Evolutionary conservation across 179 eudicot species (phyloP).

Genomic region (Patellifolia procumbens): DNA sequence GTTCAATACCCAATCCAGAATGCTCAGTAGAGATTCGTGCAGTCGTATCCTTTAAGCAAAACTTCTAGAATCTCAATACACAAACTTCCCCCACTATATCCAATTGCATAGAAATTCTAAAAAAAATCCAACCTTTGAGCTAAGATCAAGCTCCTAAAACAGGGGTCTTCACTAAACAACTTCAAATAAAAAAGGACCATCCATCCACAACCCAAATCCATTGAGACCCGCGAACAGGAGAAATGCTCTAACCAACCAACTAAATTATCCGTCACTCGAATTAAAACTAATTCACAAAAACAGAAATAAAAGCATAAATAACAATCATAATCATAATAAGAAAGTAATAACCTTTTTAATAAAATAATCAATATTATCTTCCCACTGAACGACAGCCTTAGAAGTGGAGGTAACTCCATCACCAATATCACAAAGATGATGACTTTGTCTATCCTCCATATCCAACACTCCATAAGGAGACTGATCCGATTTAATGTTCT

Average conservation of each 20-base stretch:
- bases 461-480: constrained; percentile 49
- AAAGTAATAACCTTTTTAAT: constrained; percentile 53
- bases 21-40: not conserved
- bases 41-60: not conserved
- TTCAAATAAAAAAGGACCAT: not conserved
- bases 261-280: too few relatives aligned
- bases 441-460: constrained; percentile 34
- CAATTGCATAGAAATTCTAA: not conserved
- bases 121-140: not conserved
- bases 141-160: not conserved
- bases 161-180: not conserved
- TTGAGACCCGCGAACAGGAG: too few relatives aligned
- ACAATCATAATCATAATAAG: not conserved
- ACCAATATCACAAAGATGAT: constrained; percentile 8
- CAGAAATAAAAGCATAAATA: constrained; percentile 4
- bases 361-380: constrained; percentile 64
- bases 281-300: not conserved
- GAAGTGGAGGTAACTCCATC: constrained; percentile 32
- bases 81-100: not conserved
- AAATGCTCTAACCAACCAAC: too few relatives aligned
- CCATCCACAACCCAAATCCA: not conserved
- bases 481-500: constrained; percentile 46
- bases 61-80: constrained; percentile 14
- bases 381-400: constrained; percentile 53
- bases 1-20: not conserved